Conservation (phyloP, 257 asterid genomes). For the Solanum chilense region DNA sequence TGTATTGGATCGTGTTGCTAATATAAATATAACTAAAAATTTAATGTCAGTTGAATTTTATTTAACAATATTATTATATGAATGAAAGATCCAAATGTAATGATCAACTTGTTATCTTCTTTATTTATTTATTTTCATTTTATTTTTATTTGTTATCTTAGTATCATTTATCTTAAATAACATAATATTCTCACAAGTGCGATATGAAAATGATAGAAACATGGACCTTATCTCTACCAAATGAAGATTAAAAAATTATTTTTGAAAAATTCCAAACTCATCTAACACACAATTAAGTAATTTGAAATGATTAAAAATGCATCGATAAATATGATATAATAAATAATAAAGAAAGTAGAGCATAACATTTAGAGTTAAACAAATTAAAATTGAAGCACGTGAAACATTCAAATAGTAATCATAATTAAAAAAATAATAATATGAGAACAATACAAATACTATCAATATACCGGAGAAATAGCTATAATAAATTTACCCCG, state of each 20-base stretch:
- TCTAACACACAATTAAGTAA: neutral
- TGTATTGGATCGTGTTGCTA: neutral
- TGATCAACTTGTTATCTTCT: neutral
- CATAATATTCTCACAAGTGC: neutral
- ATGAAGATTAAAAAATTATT: neutral
- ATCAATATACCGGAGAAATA: neutral
- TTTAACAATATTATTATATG: neutral
- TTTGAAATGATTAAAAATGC: no score
- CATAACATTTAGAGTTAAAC: neutral
- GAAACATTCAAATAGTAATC: neutral
- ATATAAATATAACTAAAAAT: neutral
- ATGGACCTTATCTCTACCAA: neutral
- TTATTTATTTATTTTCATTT: no score
- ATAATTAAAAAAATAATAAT: neutral
- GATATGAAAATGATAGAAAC: neutral
- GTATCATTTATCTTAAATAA: no score
- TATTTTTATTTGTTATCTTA: no score
- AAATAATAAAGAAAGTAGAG: neutral
- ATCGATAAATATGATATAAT: no score
- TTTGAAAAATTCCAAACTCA: neutral
- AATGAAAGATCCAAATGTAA: neutral
- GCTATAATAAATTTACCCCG: neutral
- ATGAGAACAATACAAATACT: neutral
- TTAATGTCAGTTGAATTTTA: neutral
- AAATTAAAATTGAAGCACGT: neutral